Base-by-base conservation (phyloP, 345 rosid genomes). In the Arabidopsis thaliana region DNA sequence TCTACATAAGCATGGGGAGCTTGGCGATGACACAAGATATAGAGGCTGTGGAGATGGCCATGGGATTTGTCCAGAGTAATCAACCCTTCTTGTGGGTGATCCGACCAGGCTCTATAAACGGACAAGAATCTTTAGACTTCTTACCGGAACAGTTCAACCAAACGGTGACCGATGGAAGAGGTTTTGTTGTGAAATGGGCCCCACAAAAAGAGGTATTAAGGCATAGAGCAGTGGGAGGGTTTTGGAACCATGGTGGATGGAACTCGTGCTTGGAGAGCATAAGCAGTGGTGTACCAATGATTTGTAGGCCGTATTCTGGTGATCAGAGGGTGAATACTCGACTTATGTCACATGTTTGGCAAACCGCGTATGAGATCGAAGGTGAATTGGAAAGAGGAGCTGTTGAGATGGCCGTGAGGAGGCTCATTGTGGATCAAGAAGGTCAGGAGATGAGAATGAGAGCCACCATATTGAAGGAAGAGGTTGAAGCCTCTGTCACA, bases 131-230 rank as follows among this genome's bases (percentile, higher is more conserved):
- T 32, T 14, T 46, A 6, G 78, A 57, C 6, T 55, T 46, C 9
- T 48, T 78, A 32, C 77, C 81, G 0, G 56, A 77, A 38, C 64
- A 16, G 52, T 80, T 84, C 46, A 44, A 20, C 34, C 73, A 71
- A 38, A 41, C 45, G 22, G 66, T 80, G 53, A 50, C 8, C 6
- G 78, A 75, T 8, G 83, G 71, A 42, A 74, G 72, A 49, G 84
- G 87, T 8, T 80, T 59, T 71, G 77, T 80, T 10, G 83, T 83
- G 28, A 79, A 81, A 50, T 87, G 88, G 86, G 86, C 85, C 1
- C 87, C 88, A 2, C 86, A 79, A 14, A 80, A 53, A 65, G 75
- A 80, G 36, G 85, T 87, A 14, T 13, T 83, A 52, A 62, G 65
- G 20, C 75, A 84, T 25, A 55, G 72, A 37, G 82, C 85, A 2